Evolutionary conservation across 768 basidiomycete species (phyloP).

Genomic region (Amanita exitialis): DNA sequence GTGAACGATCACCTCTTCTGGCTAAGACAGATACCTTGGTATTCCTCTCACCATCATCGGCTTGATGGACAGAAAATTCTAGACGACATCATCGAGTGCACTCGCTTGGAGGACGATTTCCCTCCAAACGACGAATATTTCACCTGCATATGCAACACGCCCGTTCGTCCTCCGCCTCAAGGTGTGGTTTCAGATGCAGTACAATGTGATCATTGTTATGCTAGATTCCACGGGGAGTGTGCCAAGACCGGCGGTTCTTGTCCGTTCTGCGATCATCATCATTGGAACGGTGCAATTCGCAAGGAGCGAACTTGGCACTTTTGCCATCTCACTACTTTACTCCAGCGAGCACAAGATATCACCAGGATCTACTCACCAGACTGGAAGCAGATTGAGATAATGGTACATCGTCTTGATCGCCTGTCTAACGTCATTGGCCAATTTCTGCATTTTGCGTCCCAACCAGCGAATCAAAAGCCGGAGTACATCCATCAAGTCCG

Average conservation of each 20-base stretch:
- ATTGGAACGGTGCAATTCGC: slow-evolving; percentile 81
- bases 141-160: slow-evolving; percentile 71
- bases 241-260: slow-evolving; percentile 86
- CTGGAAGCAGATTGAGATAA: slow-evolving; percentile 71
- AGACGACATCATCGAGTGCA: slow-evolving; percentile 67
- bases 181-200: slow-evolving; percentile 74
- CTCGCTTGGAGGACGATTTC: slow-evolving; percentile 67
- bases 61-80: slow-evolving; percentile 57
- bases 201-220: slow-evolving; percentile 84
- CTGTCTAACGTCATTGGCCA: slow-evolving; percentile 68
- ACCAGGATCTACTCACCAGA: slow-evolving; percentile 71
- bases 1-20: slow-evolving; percentile 59
- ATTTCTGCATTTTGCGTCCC: slow-evolving; percentile 65
- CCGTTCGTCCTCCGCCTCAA: slow-evolving; percentile 73
- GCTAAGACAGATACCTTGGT: slow-evolving; percentile 74
- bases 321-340: slow-evolving; percentile 64
- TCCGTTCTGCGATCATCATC: slow-evolving; percentile 86
- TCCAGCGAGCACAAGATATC: slow-evolving; percentile 66
- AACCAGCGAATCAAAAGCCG: slow-evolving; percentile 58
- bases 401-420: slow-evolving; percentile 73
- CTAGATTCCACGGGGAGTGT: slow-evolving; percentile 77
- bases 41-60: slow-evolving; percentile 53
- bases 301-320: slow-evolving; percentile 82
- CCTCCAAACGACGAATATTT: slow-evolving; percentile 76
- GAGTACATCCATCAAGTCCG: slow-evolving; percentile 77